phyloP scores from a whole-genome alignment of 2,329 filamentous ascomycete genomes.

The Nemania sp. region DNA sequence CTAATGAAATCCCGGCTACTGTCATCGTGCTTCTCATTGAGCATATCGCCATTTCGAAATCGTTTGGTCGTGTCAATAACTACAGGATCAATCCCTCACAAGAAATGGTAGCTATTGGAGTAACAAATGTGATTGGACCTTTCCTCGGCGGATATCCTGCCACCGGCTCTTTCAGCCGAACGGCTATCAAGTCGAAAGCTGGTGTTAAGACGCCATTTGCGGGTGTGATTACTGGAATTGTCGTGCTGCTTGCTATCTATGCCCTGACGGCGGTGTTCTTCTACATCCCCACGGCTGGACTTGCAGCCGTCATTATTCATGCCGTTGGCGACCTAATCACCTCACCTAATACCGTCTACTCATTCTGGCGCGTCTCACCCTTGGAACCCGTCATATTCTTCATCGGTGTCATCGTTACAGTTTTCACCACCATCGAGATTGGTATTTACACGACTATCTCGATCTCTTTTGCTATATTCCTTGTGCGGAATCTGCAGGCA shows the following conservation, averaged over 20 bases:
- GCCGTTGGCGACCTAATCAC: slow-evolving; percentile 93
- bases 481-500: slow-evolving; percentile 83
- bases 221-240: slow-evolving; percentile 81
- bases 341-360: slow-evolving; percentile 85
- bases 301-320: slow-evolving; percentile 92
- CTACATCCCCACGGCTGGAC: slow-evolving; percentile 81
- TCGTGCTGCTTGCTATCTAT: slow-evolving; percentile 90
- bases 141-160: slow-evolving; percentile 91
- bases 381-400: slow-evolving; percentile 93
- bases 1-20: slow-evolving; percentile 74
- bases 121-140: slow-evolving; percentile 86
- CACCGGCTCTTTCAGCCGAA: slow-evolving; percentile 94
- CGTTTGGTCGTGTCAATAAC: slow-evolving; percentile 93
- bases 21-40: slow-evolving; percentile 96
- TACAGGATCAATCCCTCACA: slow-evolving; percentile 95
- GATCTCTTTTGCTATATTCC: slow-evolving; percentile 73
- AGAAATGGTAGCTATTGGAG: slow-evolving; percentile 91
- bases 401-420: slow-evolving; percentile 83
- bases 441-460: slow-evolving; percentile 88
- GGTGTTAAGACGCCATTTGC: slow-evolving; percentile 90
- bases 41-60: slow-evolving; percentile 96
- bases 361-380: slow-evolving; percentile 93
- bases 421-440: slow-evolving; percentile 87
- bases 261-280: slow-evolving; percentile 86
- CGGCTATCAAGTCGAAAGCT: slow-evolving; percentile 95